Base-by-base conservation (phyloP, 2,329 filamentous ascomycete species). In the Neurospora sp. region DNA sequence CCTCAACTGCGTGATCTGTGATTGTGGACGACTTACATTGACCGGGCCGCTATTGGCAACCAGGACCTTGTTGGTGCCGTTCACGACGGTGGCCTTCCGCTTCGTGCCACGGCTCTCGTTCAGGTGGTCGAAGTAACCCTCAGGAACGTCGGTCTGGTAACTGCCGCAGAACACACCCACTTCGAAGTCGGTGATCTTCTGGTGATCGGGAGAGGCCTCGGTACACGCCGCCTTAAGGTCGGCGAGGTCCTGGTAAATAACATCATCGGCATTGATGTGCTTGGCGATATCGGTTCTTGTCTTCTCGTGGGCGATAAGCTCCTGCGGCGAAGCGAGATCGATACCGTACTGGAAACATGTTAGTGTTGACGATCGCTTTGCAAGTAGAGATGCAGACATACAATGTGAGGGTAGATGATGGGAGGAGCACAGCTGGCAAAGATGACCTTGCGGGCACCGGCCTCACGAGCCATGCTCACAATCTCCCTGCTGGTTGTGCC, bases 131-230 rank as follows among this genome's bases (percentile, higher is more conserved):
- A 97, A 96, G 81, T 97, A 97, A 43, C 87, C 89, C 6, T 89
- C 86, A 1, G 90, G 87, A 1, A 97, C 91, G 0, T 88, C 88
- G 0, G 95, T 97, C 72, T 92, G 85, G 80, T 97, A 97, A 73
- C 89, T 88, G 66, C 95, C 95, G 77, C 89, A 93, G 82, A 98
- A 97, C 8, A 97, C 94, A 69, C 95, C 94, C 2, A 96, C 89
- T 78, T 98, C 95, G 74, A 97, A 97, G 69, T 90, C 83, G 8
- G 83, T 83, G 75, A 87, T 78, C 41, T 80, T 78, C 40, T 83
- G 81, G 71, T 86, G 81, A 69, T 86, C 82, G 67, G 88, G 85
- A 71, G 88, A 89, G 4, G 92, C 86, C 74, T 93, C 89, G 1
- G 89, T 86, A 77, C 94, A 97, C 0, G 93, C 89, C 38, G 85